Base-by-base conservation (phyloP, 208 protist species). In the Leishmania braziliensis region DNA sequence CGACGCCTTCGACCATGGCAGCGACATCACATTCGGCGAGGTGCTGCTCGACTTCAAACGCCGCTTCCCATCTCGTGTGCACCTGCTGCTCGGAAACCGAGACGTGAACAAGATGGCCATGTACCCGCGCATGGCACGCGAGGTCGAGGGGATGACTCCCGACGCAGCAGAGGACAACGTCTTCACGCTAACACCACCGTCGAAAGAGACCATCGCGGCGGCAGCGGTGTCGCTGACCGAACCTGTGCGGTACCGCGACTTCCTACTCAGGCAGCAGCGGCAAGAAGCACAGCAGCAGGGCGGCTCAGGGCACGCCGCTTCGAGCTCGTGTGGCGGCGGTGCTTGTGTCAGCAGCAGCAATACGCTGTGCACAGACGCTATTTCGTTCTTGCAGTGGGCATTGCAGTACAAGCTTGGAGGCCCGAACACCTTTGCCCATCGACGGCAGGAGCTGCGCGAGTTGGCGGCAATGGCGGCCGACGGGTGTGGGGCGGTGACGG, bases 81-180 rank as follows among this genome's bases (percentile, higher is more conserved):
- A 95, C 86, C 85, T 97, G 51, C 92, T 98, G 60, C 88, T 98
- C 16, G 96, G 96, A 23, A 98, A 98, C 85, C 91, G 96, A 2
- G 96, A 98, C 75, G 66, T 97, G 70, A 98, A 98, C 89, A 98
- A 98, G 84, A 92, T 97, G 88, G 86, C 91, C 29, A 86, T 97
- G 80, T 82, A 77, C 39, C 84, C 85, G 8, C 83, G 89, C 18
- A 83, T 95, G 54, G 77, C 77, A 8, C 58, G 56, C 36, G 81
- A 77, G 3, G 80, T 80, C 29, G 46, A 80, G 2, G 80, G 71
- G 46, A 60, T 90, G 76, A 46, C 53, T 5, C 29, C 81, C 0
- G 68, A 88, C 29, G 79, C 80, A 26, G 84, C 86, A 48, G 82
- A 90, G 65, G 60, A 86, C 3, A 10, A 16, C 3, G 50, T 85